A percentile compares a stretch with the other conserved stretches of the same genome.
These are phyloP conservation scores for Lippia alba DNA, from an alignment of 305 asterid species.

Conservation along the genomic window DNA sequence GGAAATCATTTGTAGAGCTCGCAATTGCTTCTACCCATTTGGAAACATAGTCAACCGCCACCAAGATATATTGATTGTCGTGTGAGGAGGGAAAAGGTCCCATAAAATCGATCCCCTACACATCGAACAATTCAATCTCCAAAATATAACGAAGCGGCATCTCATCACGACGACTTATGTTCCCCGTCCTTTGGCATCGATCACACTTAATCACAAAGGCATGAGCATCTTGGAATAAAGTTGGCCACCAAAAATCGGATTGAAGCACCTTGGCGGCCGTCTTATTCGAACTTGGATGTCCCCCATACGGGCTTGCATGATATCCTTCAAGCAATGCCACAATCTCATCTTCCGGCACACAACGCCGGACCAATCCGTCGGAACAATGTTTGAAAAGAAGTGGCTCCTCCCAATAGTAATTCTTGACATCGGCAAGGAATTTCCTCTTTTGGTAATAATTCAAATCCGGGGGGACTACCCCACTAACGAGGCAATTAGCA, in stretches of 20 bases:
- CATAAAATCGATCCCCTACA: too few species aligned
- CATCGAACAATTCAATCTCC: not conserved
- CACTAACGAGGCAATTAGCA: too few species aligned
- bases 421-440: not conserved
- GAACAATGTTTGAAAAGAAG: not conserved
- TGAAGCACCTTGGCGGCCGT: not conserved
- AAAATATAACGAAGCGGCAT: not conserved
- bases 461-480: too few species aligned
- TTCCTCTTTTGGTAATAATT: too few species aligned
- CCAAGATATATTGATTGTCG: too few species aligned
- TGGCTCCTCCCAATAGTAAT: not conserved
- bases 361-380: not conserved
- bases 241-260: not conserved
- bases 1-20: too few species aligned
- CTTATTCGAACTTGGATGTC: not conserved
- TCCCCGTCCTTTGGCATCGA: not conserved
- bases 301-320: too few species aligned
- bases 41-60: too few species aligned
- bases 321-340: not conserved
- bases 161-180: not conserved
- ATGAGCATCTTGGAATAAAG: not conserved
- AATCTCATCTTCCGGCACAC: not conserved
- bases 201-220: not conserved
- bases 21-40: too few species aligned
- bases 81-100: too few species aligned